A percentile compares a stretch with the other conserved stretches of the same genome.
These are phyloP conservation scores for Corniculantispora saksenae DNA, from an alignment of 2,329 filamentous ascomycete genomes.

Conservation along the genomic window DNA sequence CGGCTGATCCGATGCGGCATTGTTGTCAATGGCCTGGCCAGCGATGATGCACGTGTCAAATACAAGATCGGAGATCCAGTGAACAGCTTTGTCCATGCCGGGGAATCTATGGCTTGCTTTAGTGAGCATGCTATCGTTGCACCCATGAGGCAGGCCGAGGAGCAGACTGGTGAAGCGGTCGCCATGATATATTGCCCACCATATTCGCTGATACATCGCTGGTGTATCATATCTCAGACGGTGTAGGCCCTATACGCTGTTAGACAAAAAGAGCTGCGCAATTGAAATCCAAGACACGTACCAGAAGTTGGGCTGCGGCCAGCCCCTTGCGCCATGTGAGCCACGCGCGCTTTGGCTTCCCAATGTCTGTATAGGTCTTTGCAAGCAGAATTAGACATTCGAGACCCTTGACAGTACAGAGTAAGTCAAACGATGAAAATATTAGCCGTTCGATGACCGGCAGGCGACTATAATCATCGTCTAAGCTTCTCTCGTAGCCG, in stretches of 20 bases:
- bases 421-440: slow-evolving; percentile 41
- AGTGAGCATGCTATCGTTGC: slow-evolving; percentile 32
- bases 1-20: not conserved
- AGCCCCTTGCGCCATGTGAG: slow-evolving; percentile 42
- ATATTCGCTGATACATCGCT: slow-evolving; percentile 32
- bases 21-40: slow-evolving; percentile 22
- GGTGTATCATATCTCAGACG: slow-evolving; percentile 26
- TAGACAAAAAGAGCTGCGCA: slow-evolving; percentile 28
- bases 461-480: slow-evolving; percentile 36
- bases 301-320: slow-evolving; percentile 44
- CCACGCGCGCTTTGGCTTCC: slow-evolving; percentile 45
- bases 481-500: slow-evolving; percentile 37
- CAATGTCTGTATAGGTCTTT: slow-evolving; percentile 45
- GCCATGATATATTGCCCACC: slow-evolving; percentile 27
- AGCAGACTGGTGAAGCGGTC: slow-evolving; percentile 45
- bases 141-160: slow-evolving; percentile 45
- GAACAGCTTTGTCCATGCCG: not conserved
- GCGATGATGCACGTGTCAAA: slow-evolving; percentile 33
- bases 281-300: slow-evolving; percentile 25
- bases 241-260: slow-evolving; percentile 12
- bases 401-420: slow-evolving; percentile 41
- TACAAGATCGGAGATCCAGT: slow-evolving; percentile 24
- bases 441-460: slow-evolving; percentile 40
- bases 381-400: slow-evolving; percentile 43
- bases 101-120: not conserved